phyloP scores from a whole-genome alignment of 805 yeast genomes.

The Teunomyces tritomae region DNA sequence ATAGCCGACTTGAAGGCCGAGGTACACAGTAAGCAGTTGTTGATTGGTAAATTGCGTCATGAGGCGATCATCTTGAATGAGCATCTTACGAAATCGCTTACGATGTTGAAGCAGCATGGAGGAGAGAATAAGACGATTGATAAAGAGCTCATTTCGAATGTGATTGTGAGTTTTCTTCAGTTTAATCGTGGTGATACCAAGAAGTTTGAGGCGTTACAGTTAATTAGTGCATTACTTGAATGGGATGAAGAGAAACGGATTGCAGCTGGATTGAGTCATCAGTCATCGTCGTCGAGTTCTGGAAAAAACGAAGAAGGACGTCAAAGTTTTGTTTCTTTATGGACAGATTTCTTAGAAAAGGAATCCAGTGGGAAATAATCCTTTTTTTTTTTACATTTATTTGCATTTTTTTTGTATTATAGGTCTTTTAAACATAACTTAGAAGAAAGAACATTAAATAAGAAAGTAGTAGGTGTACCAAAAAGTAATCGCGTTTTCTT shows the following conservation, averaged over 20 bases:
- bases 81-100: conserved; percentile 89
- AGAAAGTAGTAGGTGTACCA: neutral
- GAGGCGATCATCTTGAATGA: conserved; percentile 93
- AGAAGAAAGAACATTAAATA: neutral
- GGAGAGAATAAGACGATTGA: conserved; percentile 72
- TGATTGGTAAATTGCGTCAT: conserved; percentile 88
- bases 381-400: neutral
- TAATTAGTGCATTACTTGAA: conserved; percentile 75
- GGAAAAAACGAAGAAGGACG: conserved; percentile 26
- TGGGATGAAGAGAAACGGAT: conserved; percentile 84
- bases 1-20: conserved; percentile 57
- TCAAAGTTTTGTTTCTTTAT: conserved; percentile 63
- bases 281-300: conserved; percentile 7
- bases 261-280: conserved; percentile 67
- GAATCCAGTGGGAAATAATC: conserved; percentile 44
- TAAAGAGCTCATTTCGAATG: conserved; percentile 82
- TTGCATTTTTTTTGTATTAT: conserved; percentile 1
- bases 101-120: conserved; percentile 75
- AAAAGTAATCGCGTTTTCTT: neutral
- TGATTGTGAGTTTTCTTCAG: conserved; percentile 78
- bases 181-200: conserved; percentile 92
- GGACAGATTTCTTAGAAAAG: conserved; percentile 79
- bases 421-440: neutral
- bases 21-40: conserved; percentile 57
- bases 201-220: conserved; percentile 85